Evolutionary conservation across 768 basidiomycete genomes (phyloP).

Genomic region (Podaxis sp.): DNA sequence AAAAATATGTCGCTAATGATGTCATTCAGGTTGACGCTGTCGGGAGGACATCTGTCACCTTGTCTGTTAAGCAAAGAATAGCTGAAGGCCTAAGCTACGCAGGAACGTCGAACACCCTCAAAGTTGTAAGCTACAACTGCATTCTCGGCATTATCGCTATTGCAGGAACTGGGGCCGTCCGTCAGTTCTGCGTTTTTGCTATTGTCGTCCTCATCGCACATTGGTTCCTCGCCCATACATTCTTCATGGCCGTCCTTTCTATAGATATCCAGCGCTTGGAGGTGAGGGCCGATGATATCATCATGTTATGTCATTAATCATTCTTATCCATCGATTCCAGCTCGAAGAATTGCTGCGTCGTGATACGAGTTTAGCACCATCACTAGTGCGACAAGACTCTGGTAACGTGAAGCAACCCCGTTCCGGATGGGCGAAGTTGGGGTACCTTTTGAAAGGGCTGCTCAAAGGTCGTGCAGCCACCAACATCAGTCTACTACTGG

Average conservation of each 20-base stretch:
- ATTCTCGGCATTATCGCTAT: slow-evolving; percentile 77
- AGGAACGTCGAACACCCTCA: slow-evolving; percentile 89
- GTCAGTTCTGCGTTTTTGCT: slow-evolving; percentile 92
- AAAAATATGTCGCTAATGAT: slow-evolving; percentile 26
- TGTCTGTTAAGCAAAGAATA: slow-evolving; percentile 89
- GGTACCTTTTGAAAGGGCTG: slow-evolving; percentile 41
- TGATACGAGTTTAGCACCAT: slow-evolving; percentile 55
- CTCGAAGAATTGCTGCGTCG: slow-evolving; percentile 85
- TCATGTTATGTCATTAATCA: neutral
- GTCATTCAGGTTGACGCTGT: slow-evolving; percentile 78
- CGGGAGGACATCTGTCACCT: slow-evolving; percentile 77
- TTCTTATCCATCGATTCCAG: slow-evolving; percentile 35
- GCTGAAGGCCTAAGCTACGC: slow-evolving; percentile 87
- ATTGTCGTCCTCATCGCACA: slow-evolving; percentile 94
- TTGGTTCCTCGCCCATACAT: slow-evolving; percentile 96
- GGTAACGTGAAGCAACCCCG: slow-evolving; percentile 36
- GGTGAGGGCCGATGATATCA: slow-evolving; percentile 36
- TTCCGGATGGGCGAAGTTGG: slow-evolving; percentile 44
- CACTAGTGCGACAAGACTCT: slow-evolving; percentile 29
- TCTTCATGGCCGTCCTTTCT: slow-evolving; percentile 91
- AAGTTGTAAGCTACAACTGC: slow-evolving; percentile 83
- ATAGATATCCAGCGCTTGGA: slow-evolving; percentile 96
- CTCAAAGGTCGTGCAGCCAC: slow-evolving; percentile 70
- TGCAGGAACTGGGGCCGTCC: slow-evolving; percentile 76
- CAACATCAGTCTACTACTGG: slow-evolving; percentile 80